Evolutionary conservation across 2,329 filamentous ascomycete species (phyloP).

Genomic region (Diplocarpon mali): DNA sequence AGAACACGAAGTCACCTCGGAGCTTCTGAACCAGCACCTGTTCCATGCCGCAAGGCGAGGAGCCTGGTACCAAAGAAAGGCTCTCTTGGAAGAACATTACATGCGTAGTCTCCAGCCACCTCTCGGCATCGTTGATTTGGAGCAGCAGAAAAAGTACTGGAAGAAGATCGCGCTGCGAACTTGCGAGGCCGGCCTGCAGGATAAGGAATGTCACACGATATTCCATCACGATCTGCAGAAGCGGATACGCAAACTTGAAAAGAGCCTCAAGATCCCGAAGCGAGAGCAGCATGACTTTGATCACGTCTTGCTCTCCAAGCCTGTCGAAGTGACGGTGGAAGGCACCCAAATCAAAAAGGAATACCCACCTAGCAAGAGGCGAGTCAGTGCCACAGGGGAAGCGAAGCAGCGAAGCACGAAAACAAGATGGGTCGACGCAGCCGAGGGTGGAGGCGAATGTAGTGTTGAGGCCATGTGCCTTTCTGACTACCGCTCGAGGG

Average conservation of each 20-base stretch:
- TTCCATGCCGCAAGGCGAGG: slow-evolving; percentile 81
- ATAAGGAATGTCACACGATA: slow-evolving; percentile 80
- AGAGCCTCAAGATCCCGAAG: slow-evolving; percentile 67
- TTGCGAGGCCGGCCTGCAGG: slow-evolving; percentile 78
- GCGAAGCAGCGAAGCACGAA: slow-evolving; percentile 44
- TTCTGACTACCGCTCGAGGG: slow-evolving; percentile 64
- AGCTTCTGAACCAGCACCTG: slow-evolving; percentile 68
- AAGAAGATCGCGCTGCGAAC: slow-evolving; percentile 64
- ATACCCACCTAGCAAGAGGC: slow-evolving; percentile 26
- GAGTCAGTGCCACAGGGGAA: slow-evolving; percentile 12
- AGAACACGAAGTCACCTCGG: slow-evolving; percentile 63
- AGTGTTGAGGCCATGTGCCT: slow-evolving; percentile 92
- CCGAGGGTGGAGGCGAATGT: slow-evolving; percentile 60
- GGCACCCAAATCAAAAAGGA: slow-evolving; percentile 67
- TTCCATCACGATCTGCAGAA: slow-evolving; percentile 94
- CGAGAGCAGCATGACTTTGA: slow-evolving; percentile 87
- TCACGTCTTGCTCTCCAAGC: slow-evolving; percentile 67
- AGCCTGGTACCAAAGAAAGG: slow-evolving; percentile 92
- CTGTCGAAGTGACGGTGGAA: slow-evolving; percentile 62
- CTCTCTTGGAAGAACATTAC: slow-evolving; percentile 89
- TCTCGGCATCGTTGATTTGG: slow-evolving; percentile 28
- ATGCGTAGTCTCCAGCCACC: slow-evolving; percentile 49
- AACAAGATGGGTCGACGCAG: slow-evolving; percentile 79
- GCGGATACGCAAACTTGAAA: slow-evolving; percentile 84
- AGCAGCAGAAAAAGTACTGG: slow-evolving; percentile 72